phyloP scores from a whole-genome alignment of 345 rosid genomes.

The Pistacia vera region DNA sequence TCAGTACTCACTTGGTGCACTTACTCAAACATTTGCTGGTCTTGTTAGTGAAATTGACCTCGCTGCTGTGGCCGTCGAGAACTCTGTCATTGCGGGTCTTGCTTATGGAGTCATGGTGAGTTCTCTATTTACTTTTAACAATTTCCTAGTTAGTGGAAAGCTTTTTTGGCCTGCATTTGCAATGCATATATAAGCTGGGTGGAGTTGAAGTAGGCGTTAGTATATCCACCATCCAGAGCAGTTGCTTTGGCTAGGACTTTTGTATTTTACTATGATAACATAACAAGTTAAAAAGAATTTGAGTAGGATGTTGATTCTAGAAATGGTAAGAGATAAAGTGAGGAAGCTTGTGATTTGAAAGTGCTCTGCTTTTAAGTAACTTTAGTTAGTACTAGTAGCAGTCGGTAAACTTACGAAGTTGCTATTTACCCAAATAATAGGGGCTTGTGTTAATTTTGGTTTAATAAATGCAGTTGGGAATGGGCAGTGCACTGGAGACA shows the following conservation, averaged over 20 bases:
- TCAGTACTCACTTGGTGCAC: conserved; percentile 90
- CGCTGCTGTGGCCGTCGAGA: conserved; percentile 88
- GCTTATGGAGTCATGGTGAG: conserved; percentile 85
- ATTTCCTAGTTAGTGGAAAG: too few species aligned
- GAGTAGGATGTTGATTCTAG: too few species aligned
- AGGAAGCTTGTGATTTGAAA: too few species aligned
- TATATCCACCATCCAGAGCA: too few species aligned
- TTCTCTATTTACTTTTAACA: background rate
- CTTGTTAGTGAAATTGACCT: conserved; percentile 73
- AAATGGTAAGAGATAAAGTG: too few species aligned
- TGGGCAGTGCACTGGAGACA: conserved; percentile 96
- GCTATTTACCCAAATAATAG: background rate
- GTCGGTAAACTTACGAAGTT: too few species aligned
- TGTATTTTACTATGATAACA: background rate
- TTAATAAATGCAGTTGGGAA: conserved; percentile 62
- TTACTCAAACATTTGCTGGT: conserved; percentile 87
- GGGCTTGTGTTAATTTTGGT: background rate
- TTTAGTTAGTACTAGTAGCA: background rate
- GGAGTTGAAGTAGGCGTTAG: too few species aligned
- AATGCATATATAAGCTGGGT: too few species aligned
- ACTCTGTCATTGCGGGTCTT: conserved; percentile 86
- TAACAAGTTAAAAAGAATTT: too few species aligned
- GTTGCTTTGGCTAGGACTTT: background rate
- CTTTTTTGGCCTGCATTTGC: too few species aligned
- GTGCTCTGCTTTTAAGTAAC: background rate